A percentile compares a stretch with the other conserved stretches of the same genome.
phyloP scores from a whole-genome alignment of 2,329 filamentous ascomycete species.

The Thermothelomyces thermophilus region DNA sequence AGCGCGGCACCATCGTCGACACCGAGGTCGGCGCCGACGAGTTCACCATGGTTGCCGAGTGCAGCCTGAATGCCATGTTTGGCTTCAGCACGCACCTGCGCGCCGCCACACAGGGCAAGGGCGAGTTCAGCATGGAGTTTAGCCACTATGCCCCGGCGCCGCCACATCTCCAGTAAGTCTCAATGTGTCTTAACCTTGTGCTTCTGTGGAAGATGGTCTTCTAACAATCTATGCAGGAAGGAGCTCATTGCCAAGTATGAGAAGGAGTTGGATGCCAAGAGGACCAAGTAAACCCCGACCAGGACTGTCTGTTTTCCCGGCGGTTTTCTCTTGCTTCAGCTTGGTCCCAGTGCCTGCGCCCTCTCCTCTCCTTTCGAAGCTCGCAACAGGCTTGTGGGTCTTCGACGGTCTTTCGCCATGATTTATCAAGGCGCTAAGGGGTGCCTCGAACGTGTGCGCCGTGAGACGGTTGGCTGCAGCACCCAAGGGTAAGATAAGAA shows the following conservation, averaged over 20 bases:
- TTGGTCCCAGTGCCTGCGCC: not conserved
- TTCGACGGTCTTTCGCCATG: not conserved
- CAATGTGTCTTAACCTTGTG: no score
- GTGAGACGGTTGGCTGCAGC: not conserved
- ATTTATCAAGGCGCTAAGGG: not conserved
- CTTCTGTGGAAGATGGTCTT: no score
- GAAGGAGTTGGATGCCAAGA: conserved; percentile 52
- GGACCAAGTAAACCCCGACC: conserved; percentile 39
- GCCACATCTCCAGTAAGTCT: conserved; percentile 75
- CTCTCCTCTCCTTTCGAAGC: no score
- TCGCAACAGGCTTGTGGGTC: no score
- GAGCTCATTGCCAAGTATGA: conserved; percentile 53
- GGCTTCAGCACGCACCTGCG: conserved; percentile 88
- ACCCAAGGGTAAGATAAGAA: not conserved
- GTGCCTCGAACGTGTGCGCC: not conserved
- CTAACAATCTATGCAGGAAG: conserved; percentile 36
- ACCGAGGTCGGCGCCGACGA: conserved; percentile 92
- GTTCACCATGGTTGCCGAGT: conserved; percentile 87
- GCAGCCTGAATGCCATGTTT: conserved; percentile 95
- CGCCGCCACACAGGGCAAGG: conserved; percentile 94
- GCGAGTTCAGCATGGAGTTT: conserved; percentile 98
- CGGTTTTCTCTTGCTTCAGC: not conserved
- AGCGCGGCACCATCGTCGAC: conserved; percentile 90
- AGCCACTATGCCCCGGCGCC: conserved; percentile 88
- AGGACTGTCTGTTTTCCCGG: not conserved